A percentile compares a stretch with the other conserved stretches of the same genome.
Conservation (phyloP, 2,329 filamentous ascomycete genomes). For the Aspergillus sp. region DNA sequence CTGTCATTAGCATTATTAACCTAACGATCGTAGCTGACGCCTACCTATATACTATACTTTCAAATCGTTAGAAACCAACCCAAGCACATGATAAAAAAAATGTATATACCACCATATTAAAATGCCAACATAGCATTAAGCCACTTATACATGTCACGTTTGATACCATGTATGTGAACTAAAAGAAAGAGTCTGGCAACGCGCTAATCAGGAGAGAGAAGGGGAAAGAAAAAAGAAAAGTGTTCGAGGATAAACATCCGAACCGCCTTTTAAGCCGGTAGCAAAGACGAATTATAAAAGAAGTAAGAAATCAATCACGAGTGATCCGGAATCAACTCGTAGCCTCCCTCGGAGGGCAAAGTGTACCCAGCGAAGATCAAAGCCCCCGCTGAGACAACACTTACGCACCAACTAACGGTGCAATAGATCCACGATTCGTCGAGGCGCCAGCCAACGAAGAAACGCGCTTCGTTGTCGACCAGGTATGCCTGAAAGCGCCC, state of each 20-base stretch:
- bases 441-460: conserved; percentile 78
- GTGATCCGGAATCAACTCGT: conserved; percentile 68
- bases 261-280: neutral
- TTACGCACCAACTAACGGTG: conserved; percentile 60
- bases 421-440: conserved; percentile 77
- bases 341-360: conserved; percentile 79
- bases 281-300: neutral
- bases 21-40: neutral
- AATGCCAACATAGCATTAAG: neutral
- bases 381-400: conserved; percentile 54
- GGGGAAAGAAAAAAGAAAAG: neutral
- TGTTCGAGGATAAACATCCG: neutral
- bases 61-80: neutral
- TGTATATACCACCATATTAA: neutral
- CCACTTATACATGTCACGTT: neutral
- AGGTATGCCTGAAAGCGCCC: conserved; percentile 67
- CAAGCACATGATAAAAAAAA: neutral
- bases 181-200: neutral
- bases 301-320: conserved; percentile 5
- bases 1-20: conserved; percentile 1
- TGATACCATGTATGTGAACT: neutral
- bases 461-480: conserved; percentile 79
- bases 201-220: conserved; percentile 11
- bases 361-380: conserved; percentile 67
- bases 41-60: conserved; percentile 2